Conservation (phyloP, 2,329 filamentous ascomycete species). For the Seiridium cupressi region DNA sequence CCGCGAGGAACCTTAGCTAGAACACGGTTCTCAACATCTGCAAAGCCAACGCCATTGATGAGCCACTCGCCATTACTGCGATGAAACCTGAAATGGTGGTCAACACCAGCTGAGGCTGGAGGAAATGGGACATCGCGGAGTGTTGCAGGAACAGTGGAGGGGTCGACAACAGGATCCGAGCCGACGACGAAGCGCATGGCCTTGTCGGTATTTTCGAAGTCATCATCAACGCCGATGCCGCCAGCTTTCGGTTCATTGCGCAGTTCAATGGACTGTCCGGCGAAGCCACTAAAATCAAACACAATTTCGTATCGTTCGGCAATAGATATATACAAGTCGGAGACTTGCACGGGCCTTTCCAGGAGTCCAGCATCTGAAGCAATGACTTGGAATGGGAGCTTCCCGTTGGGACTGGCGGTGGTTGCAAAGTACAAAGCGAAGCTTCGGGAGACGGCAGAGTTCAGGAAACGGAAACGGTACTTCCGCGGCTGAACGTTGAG, state of each 20-base stretch:
- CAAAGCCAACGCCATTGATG: conserved; percentile 48
- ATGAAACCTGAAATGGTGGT: conserved; percentile 46
- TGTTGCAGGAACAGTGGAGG: conserved; percentile 27
- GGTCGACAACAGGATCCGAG: conserved; percentile 31
- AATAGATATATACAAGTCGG: conserved; percentile 44
- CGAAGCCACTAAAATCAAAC: conserved; percentile 50
- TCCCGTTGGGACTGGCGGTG: conserved; percentile 25
- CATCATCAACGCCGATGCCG: conserved; percentile 41
- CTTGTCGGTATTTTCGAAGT: conserved; percentile 50
- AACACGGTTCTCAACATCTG: conserved; percentile 43
- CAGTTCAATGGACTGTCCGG: conserved; percentile 45
- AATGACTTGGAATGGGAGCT: conserved; percentile 50
- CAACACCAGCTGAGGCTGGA: conserved; percentile 29
- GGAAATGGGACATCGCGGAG: conserved; percentile 40
- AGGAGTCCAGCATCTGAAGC: conserved; percentile 53
- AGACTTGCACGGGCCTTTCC: conserved; percentile 29
- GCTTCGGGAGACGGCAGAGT: conserved; percentile 44
- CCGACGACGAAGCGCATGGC: conserved; percentile 52
- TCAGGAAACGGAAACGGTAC: conserved; percentile 56
- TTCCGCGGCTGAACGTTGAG: conserved; percentile 57
- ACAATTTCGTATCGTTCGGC: conserved; percentile 59
- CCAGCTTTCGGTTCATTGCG: conserved; percentile 30
- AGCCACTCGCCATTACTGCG: conserved; percentile 42
- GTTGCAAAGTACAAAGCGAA: conserved; percentile 46
- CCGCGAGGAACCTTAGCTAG: conserved; percentile 45